Conservation (phyloP, 371 early-diverging fungal genomes). For the Haplosporangium sp. region DNA sequence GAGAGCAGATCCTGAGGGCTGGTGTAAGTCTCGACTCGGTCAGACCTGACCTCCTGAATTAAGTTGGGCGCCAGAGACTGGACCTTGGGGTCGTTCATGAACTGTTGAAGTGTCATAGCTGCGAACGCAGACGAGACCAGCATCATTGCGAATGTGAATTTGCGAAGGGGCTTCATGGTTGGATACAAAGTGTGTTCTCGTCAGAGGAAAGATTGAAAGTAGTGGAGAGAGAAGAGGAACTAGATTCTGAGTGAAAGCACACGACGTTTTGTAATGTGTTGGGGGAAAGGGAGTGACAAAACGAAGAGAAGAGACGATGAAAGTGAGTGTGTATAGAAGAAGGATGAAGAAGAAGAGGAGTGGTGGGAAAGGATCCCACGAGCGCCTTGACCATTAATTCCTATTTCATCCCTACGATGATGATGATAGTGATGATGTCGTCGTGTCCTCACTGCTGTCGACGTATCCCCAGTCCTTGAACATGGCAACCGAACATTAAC, state of each 20-base stretch:
- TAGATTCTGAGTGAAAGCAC: too few species aligned
- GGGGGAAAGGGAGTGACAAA: neutral
- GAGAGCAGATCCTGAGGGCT: slow-evolving; percentile 7
- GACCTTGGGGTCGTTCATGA: slow-evolving; percentile 22
- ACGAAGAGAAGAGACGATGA: neutral
- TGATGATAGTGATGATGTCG: too few species aligned
- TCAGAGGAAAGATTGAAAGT: neutral
- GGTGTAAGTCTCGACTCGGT: slow-evolving; percentile 24
- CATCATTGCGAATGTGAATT: slow-evolving; percentile 35
- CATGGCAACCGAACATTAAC: too few species aligned
- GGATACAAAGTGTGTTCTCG: too few species aligned
- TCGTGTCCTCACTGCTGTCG: too few species aligned
- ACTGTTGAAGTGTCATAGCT: slow-evolving; percentile 20
- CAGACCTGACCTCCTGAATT: slow-evolving; percentile 29
- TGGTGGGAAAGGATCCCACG: too few species aligned
- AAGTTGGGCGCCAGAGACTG: slow-evolving; percentile 31
- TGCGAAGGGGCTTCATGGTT: slow-evolving; percentile 42
- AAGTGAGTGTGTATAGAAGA: too few species aligned
- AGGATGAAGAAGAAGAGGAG: too few species aligned
- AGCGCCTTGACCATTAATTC: too few species aligned
- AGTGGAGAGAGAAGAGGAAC: neutral
- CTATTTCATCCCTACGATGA: too few species aligned
- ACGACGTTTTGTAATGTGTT: neutral
- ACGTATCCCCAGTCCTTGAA: too few species aligned
- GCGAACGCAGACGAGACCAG: slow-evolving; percentile 28